These are phyloP conservation scores for Colletotrichum shisoi DNA, from an alignment of 2,329 filamentous ascomycete genomes.

Conservation along the genomic window DNA sequence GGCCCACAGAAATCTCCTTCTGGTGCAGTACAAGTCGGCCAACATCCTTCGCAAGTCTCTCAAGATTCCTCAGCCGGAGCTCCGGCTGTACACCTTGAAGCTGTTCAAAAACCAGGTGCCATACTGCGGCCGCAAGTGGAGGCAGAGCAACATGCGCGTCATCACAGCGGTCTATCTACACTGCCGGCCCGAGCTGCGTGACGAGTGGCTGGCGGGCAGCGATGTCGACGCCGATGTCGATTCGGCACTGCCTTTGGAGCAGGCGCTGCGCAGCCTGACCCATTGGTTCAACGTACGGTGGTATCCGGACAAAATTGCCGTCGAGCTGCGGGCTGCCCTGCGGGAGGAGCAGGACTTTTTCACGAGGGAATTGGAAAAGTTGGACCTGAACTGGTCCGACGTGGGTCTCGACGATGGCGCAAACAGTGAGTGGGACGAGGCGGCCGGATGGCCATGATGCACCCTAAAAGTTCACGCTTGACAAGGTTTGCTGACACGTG, in stretches of 20 bases:
- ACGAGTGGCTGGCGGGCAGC: constrained; percentile 92
- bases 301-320: constrained; percentile 80
- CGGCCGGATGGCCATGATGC: constrained; percentile 34
- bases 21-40: constrained; percentile 94
- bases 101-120: constrained; percentile 98
- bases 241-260: constrained; percentile 88
- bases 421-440: constrained; percentile 43
- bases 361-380: constrained; percentile 75
- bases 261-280: constrained; percentile 85
- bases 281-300: constrained; percentile 91
- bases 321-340: constrained; percentile 64
- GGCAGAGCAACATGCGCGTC: constrained; percentile 97
- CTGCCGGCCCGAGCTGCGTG: constrained; percentile 87
- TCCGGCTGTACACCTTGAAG: constrained; percentile 94
- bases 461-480: constrained; percentile 7
- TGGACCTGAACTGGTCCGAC: constrained; percentile 64
- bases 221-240: constrained; percentile 95
- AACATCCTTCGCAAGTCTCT: constrained; percentile 91
- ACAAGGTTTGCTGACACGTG: constrained; percentile 26
- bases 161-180: constrained; percentile 97
- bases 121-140: constrained; percentile 97
- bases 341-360: constrained; percentile 83
- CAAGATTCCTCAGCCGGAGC: constrained; percentile 84
- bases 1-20: constrained; percentile 88
- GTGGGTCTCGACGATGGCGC: constrained; percentile 46